Percentiles rank a stretch among this genome's conserved stretches.
Evolutionary conservation across 169 alveolate genomes (phyloP).

Genomic region (Plasmodium gonderi): DNA sequence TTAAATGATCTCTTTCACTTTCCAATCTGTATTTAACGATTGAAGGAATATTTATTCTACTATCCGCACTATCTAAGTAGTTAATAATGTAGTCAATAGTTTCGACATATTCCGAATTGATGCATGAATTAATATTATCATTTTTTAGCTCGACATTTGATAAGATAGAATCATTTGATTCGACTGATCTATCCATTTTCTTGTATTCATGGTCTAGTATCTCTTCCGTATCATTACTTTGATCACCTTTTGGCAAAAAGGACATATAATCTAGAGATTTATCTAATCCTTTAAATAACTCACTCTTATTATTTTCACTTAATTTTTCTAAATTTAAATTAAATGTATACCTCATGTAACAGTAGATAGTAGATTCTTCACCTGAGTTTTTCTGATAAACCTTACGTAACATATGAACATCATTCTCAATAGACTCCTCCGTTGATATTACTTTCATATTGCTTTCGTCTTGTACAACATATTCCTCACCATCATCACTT

Average conservation of each 20-base stretch:
- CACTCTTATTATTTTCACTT: constrained; percentile 53
- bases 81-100: constrained; percentile 48
- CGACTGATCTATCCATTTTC: constrained; percentile 17
- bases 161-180: constrained; percentile 13
- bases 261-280: constrained; percentile 31
- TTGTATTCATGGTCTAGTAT: constrained; percentile 43
- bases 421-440: constrained; percentile 71
- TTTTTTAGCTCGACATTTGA: constrained; percentile 45
- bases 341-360: constrained; percentile 66
- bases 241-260: constrained; percentile 58
- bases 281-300: constrained; percentile 63
- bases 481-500: background rate
- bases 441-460: constrained; percentile 56
- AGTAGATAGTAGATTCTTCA: constrained; percentile 34
- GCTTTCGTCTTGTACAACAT: background rate
- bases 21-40: constrained; percentile 25
- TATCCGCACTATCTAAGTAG: constrained; percentile 10
- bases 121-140: background rate
- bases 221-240: constrained; percentile 29
- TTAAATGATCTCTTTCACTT: constrained; percentile 23
- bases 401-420: constrained; percentile 70
- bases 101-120: constrained; percentile 28
- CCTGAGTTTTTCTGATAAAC: constrained; percentile 40
- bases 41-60: background rate
- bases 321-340: constrained; percentile 67